Conservation (phyloP, 306 rosid species). For the Cercis canadensis region DNA sequence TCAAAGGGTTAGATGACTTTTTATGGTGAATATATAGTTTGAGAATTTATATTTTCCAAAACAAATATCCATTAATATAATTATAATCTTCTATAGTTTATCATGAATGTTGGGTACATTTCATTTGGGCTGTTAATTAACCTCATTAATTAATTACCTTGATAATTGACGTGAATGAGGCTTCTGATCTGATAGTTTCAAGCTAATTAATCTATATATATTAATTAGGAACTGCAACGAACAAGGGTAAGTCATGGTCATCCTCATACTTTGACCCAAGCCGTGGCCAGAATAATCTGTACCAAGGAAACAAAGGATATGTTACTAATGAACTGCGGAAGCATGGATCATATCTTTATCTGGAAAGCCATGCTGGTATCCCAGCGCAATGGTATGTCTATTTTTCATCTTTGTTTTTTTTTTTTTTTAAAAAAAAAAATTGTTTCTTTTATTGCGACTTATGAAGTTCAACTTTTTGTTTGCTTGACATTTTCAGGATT, state of each 20-base stretch:
- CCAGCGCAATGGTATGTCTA: conserved; percentile 38
- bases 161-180: too few species aligned
- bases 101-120: too few species aligned
- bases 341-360: conserved; percentile 2
- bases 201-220: too few species aligned
- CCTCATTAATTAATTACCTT: too few species aligned
- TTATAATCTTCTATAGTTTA: too few species aligned
- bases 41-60: too few species aligned
- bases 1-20: too few species aligned
- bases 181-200: too few species aligned
- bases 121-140: too few species aligned
- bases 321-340: conserved; percentile 18
- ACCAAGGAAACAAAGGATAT: conserved; percentile 10
- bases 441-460: neutral
- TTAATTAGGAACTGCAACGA: too few species aligned
- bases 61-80: too few species aligned
- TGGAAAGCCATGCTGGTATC: conserved; percentile 24
- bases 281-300: conserved; percentile 14
- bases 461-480: neutral
- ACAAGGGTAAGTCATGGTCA: neutral
- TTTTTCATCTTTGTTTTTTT: neutral
- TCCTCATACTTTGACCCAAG: conserved; percentile 15
- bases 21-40: too few species aligned
- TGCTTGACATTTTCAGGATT: neutral
- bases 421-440: neutral